These are phyloP conservation scores for Venturia asperata DNA, from an alignment of 2,329 filamentous ascomycete species.

Conservation along the genomic window DNA sequence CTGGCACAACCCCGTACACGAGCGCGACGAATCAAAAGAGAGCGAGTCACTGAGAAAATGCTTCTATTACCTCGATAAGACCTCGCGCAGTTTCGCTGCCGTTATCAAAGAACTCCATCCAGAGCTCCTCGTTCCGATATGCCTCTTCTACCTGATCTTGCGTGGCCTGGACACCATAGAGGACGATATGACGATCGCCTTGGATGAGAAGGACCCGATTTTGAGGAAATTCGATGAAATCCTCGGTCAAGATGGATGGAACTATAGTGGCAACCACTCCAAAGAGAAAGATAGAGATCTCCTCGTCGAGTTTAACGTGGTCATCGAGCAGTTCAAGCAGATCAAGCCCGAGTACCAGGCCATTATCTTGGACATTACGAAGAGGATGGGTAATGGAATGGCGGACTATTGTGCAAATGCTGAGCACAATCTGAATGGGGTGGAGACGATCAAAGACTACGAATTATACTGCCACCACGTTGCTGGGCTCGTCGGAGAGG, in stretches of 20 bases:
- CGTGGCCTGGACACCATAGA: constrained; percentile 96
- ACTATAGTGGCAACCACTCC: constrained; percentile 73
- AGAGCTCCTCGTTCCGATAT: constrained; percentile 81
- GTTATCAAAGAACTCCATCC: constrained; percentile 96
- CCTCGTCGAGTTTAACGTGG: constrained; percentile 82
- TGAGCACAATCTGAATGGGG: constrained; percentile 70
- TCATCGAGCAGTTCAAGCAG: constrained; percentile 80
- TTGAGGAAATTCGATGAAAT: constrained; percentile 74
- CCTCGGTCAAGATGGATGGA: constrained; percentile 83
- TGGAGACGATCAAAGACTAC: constrained; percentile 80
- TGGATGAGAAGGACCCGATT: constrained; percentile 76
- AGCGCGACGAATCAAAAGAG: constrained; percentile 70
- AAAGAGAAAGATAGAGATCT: constrained; percentile 93
- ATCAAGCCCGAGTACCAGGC: constrained; percentile 75
- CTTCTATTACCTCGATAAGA: constrained; percentile 78
- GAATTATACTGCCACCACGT: constrained; percentile 98
- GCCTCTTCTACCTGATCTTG: constrained; percentile 86
- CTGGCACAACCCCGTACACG: constrained; percentile 92
- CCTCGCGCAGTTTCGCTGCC: constrained; percentile 84
- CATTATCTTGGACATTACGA: constrained; percentile 87
- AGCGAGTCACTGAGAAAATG: constrained; percentile 67
- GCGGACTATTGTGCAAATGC: constrained; percentile 80
- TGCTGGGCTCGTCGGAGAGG: constrained; percentile 95
- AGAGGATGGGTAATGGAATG: constrained; percentile 98
- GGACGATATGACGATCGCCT: constrained; percentile 89